Percentiles rank a stretch among this genome's conserved stretches.
Conservation (phyloP, 2,329 filamentous ascomycete species). For the Colletotrichum nymphaeae region DNA sequence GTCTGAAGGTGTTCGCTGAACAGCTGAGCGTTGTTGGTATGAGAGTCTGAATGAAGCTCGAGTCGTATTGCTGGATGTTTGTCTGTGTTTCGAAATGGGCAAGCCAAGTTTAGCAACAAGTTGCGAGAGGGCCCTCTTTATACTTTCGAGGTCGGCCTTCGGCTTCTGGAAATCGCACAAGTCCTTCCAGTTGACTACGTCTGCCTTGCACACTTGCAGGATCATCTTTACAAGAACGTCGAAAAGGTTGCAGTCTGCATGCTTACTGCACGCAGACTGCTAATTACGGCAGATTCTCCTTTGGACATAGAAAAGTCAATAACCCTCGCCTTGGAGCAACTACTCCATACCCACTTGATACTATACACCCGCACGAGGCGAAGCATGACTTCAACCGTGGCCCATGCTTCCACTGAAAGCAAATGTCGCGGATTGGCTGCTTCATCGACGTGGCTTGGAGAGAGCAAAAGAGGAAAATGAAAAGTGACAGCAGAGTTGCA, state of each 20-base stretch:
- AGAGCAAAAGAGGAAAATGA: constrained; percentile 9
- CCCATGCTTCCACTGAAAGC: not conserved
- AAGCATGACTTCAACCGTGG: constrained; percentile 6
- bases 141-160: constrained; percentile 4
- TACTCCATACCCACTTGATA: constrained; percentile 2
- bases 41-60: not conserved
- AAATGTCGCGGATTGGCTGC: constrained; percentile 14
- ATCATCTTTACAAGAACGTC: not conserved
- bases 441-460: constrained; percentile 27
- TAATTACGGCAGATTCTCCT: constrained; percentile 15
- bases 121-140: constrained; percentile 16
- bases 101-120: not conserved
- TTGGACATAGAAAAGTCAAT: not conserved
- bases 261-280: constrained; percentile 20
- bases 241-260: constrained; percentile 24
- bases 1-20: not conserved
- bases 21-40: not conserved
- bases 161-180: constrained; percentile 3
- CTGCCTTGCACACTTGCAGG: constrained; percentile 1
- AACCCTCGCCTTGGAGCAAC: not conserved
- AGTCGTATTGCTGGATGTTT: not conserved
- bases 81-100: constrained; percentile 2
- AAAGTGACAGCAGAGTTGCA: constrained; percentile 18
- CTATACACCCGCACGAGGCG: constrained; percentile 13
- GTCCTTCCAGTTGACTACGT: constrained; percentile 1